These are phyloP conservation scores for Neoascochyta sp. DNA, from an alignment of 2,329 filamentous ascomycete species.

Conservation along the genomic window DNA sequence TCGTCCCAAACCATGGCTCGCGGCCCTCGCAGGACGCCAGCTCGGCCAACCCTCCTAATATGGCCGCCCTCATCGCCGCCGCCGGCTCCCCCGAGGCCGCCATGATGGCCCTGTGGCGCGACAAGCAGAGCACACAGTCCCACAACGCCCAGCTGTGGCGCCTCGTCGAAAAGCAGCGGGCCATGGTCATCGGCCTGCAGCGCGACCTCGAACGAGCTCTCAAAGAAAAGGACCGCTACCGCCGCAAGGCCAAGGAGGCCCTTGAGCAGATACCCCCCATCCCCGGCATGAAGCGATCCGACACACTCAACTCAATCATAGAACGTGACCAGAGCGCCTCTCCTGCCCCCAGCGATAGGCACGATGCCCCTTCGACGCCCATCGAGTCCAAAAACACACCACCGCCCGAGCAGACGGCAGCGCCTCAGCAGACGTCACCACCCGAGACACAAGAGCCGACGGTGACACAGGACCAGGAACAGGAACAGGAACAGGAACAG, in stretches of 20 bases:
- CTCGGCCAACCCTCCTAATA: conserved; percentile 64
- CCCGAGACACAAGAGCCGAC: conserved; percentile 16
- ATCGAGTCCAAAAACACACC: conserved; percentile 13
- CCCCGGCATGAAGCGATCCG: conserved; percentile 32
- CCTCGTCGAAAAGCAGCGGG: conserved; percentile 90
- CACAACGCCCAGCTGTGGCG: conserved; percentile 95
- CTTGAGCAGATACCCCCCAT: conserved; percentile 46
- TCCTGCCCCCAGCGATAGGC: conserved; percentile 33
- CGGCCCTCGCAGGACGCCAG: conserved; percentile 53
- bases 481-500: too few relatives aligned
- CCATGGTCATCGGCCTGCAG: conserved; percentile 89
- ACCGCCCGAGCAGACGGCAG: conserved; percentile 19
- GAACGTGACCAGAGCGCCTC: conserved; percentile 39
- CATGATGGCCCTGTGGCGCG: conserved; percentile 81
- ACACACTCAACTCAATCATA: conserved; percentile 32
- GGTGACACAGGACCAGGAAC: conserved; percentile 5
- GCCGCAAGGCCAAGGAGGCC: conserved; percentile 81
- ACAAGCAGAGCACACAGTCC: conserved; percentile 82
- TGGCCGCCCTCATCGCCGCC: conserved; percentile 72
- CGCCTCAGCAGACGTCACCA: conserved; percentile 14
- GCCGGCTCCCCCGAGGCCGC: conserved; percentile 87
- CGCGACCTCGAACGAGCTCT: conserved; percentile 87
- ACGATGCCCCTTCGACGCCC: conserved; percentile 23
- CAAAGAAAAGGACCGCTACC: conserved; percentile 93
- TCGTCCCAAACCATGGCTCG: conserved; percentile 54